Evolutionary conservation across 345 rosid species (phyloP).

Genomic region (Citrus cavaleriei): DNA sequence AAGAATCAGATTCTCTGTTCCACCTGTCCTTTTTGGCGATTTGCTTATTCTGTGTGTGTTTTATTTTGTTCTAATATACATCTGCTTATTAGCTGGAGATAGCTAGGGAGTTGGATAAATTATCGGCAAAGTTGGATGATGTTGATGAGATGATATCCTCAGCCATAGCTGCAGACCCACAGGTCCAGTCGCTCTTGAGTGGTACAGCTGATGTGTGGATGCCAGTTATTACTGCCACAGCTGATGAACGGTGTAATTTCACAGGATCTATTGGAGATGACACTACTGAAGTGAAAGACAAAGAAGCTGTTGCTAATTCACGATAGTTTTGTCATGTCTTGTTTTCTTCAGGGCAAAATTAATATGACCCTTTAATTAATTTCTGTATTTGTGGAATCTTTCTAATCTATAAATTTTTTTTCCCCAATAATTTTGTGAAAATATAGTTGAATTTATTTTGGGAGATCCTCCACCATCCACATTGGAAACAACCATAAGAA

Average conservation of each 20-base stretch:
- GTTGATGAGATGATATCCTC: conserved; percentile 87
- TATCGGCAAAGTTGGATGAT: conserved; percentile 70
- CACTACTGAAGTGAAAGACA: neutral
- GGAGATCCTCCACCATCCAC: neutral
- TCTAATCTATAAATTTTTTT: neutral
- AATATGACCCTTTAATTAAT: neutral
- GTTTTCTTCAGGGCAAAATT: neutral
- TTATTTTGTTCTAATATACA: neutral
- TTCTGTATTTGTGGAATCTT: neutral
- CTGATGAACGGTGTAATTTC: conserved; percentile 65
- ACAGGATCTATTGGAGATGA: conserved; percentile 35
- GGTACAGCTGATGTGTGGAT: conserved; percentile 76
- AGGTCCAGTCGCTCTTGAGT: conserved; percentile 67
- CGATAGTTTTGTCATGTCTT: neutral
- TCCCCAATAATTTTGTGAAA: neutral
- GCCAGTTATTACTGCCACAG: conserved; percentile 82
- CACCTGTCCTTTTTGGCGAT: neutral
- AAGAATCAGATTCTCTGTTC: neutral
- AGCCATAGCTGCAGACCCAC: conserved; percentile 64
- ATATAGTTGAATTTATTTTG: neutral
- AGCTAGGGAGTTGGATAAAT: conserved; percentile 75
- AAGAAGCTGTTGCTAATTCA: neutral
- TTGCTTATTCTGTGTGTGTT: neutral
- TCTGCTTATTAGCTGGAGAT: conserved; percentile 49
- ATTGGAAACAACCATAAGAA: neutral